Conservation (phyloP, 108 stramenopile genomes). For the Schizochytrium sp. region DNA sequence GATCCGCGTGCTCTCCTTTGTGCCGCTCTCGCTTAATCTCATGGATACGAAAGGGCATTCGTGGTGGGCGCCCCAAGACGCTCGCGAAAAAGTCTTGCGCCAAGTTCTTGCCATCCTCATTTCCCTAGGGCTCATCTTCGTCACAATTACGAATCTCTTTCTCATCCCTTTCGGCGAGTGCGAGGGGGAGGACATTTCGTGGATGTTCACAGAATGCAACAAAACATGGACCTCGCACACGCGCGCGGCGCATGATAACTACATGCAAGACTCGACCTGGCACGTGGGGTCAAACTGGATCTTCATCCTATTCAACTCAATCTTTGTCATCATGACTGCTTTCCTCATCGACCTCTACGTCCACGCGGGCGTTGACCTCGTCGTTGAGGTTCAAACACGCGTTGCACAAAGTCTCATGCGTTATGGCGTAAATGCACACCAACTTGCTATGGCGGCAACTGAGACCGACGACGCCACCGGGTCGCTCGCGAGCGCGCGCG, state of each 20-base stretch:
- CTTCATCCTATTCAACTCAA: background rate
- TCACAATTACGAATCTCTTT: background rate
- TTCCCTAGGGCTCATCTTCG: background rate
- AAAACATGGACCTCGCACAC: background rate
- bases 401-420: background rate
- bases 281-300: background rate
- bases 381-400: background rate
- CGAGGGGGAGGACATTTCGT: background rate
- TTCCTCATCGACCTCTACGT: background rate
- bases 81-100: background rate
- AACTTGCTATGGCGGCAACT: background rate
- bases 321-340: background rate
- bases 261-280: background rate
- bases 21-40: background rate
- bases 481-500: background rate
- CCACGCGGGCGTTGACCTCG: background rate
- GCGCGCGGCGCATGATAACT: background rate
- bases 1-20: background rate
- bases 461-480: background rate
- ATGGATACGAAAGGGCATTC: background rate
- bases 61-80: background rate
- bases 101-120: background rate
- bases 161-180: slow-evolving; percentile 2
- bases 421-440: background rate
- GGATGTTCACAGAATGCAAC: background rate